Conservation (phyloP, 306 rosid genomes). For the Rosa lucieae region DNA sequence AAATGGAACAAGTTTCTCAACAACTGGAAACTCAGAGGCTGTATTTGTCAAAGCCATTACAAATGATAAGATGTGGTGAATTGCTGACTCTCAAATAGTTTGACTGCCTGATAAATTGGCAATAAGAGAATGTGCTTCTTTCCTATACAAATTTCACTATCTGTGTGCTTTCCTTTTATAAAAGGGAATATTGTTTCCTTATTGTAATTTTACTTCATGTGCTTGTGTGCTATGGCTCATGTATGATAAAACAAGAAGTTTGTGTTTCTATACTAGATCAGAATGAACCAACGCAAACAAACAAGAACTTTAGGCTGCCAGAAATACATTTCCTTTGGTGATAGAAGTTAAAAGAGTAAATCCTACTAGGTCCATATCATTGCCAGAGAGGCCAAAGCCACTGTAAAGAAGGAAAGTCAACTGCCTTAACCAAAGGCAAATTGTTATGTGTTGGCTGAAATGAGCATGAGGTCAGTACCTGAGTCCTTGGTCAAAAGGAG, state of each 20-base stretch:
- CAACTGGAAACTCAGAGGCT: background rate
- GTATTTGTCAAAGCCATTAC: background rate
- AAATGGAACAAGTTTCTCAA: conserved; percentile 8
- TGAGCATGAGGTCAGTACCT: background rate
- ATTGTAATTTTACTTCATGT: background rate
- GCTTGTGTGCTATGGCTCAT: background rate
- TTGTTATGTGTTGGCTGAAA: background rate
- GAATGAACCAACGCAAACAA: background rate
- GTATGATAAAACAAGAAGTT: background rate
- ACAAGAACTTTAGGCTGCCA: background rate
- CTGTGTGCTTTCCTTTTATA: background rate
- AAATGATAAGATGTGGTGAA: background rate
- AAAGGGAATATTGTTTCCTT: background rate
- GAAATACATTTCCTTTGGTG: background rate
- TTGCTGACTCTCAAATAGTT: background rate
- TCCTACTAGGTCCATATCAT: background rate
- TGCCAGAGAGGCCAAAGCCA: background rate
- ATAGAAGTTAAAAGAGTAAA: background rate
- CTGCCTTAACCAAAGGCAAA: background rate
- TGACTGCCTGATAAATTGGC: background rate
- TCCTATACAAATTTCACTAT: background rate
- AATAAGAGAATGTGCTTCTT: background rate
- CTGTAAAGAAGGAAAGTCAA: background rate
- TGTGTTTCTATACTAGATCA: background rate
- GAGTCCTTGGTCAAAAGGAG: background rate